Conservation (phyloP, 805 yeast species). For the Candida silvicultrix region DNA sequence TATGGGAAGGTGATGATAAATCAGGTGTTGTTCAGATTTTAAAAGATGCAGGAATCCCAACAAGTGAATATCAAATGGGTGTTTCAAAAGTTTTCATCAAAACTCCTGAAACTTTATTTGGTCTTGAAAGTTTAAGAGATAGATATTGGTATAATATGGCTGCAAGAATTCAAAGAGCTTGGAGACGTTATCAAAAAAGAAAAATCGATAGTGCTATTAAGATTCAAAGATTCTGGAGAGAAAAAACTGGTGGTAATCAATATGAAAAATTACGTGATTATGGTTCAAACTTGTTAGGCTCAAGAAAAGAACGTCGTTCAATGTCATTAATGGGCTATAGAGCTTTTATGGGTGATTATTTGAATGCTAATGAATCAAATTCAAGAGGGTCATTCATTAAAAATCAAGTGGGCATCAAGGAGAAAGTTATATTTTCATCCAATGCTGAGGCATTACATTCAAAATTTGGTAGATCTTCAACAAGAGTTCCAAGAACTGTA, state of each 20-base stretch:
- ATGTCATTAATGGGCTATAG: conserved; percentile 84
- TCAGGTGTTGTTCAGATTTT: conserved; percentile 49
- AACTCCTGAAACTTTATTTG: conserved; percentile 94
- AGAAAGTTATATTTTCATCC: conserved; percentile 66
- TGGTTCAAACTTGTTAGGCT: conserved; percentile 65
- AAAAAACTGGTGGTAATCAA: conserved; percentile 72
- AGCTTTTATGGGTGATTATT: conserved; percentile 90
- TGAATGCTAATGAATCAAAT: conserved; percentile 74
- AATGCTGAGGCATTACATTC: conserved; percentile 77
- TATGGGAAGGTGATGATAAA: conserved; percentile 54
- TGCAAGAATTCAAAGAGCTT: conserved; percentile 93
- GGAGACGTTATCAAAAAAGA: conserved; percentile 77
- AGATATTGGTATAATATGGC: conserved; percentile 98
- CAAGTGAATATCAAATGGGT: conserved; percentile 84
- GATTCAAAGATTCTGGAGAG: conserved; percentile 80
- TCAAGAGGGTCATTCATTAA: conserved; percentile 73
- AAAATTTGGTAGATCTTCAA: conserved; percentile 90
- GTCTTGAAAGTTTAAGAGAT: conserved; percentile 93
- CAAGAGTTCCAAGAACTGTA: conserved; percentile 65
- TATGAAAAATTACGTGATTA: conserved; percentile 80
- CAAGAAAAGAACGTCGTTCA: conserved; percentile 83
- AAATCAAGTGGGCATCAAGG: conserved; percentile 63
- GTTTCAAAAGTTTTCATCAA: conserved; percentile 89
- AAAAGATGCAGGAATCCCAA: conserved; percentile 62
- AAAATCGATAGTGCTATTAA: conserved; percentile 81